A percentile compares a stretch with the other conserved stretches of the same genome.
phyloP scores from a whole-genome alignment of 2,329 filamentous ascomycete species.

The Elsinoe fawcettii region DNA sequence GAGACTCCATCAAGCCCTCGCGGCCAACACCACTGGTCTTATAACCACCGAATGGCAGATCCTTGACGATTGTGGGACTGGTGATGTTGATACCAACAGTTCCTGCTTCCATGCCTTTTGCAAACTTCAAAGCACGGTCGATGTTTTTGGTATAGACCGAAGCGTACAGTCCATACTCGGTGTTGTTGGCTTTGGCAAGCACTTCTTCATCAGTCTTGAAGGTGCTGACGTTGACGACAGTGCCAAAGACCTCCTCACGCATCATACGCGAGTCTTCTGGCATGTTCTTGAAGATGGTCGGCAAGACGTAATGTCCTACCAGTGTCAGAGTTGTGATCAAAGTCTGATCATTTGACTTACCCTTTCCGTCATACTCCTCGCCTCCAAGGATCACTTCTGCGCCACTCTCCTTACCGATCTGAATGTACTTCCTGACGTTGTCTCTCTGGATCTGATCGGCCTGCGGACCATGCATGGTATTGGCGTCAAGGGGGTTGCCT shows the following conservation, averaged over 20 bases:
- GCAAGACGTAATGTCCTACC: conserved; percentile 38
- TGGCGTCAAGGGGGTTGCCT: conserved; percentile 25
- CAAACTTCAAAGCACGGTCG: conserved; percentile 32
- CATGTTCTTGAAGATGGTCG: conserved; percentile 41
- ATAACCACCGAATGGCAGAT: conserved; percentile 38
- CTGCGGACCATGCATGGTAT: conserved; percentile 39
- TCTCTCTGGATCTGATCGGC: conserved; percentile 46
- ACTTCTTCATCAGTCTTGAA: conserved; percentile 32
- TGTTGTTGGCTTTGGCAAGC: conserved; percentile 31
- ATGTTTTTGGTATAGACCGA: conserved; percentile 33
- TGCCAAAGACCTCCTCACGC: conserved; percentile 34
- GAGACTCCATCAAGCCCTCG: conserved; percentile 2
- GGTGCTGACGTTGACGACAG: conserved; percentile 32
- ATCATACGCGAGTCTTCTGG: conserved; percentile 34
- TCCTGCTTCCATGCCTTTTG: conserved; percentile 35
- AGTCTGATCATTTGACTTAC: conserved; percentile 4
- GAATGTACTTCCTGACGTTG: conserved; percentile 40
- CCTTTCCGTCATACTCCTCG: conserved; percentile 6
- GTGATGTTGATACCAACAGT: conserved; percentile 37
- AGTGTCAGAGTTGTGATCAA: neutral
- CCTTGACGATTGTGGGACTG: conserved; percentile 27
- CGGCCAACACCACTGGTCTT: conserved; percentile 22
- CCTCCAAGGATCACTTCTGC: neutral
- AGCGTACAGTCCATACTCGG: conserved; percentile 33
- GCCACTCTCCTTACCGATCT: conserved; percentile 21